Percentiles rank a stretch among this genome's conserved stretches.
Conservation (phyloP, 305 asterid species). For the Lippia alba region DNA sequence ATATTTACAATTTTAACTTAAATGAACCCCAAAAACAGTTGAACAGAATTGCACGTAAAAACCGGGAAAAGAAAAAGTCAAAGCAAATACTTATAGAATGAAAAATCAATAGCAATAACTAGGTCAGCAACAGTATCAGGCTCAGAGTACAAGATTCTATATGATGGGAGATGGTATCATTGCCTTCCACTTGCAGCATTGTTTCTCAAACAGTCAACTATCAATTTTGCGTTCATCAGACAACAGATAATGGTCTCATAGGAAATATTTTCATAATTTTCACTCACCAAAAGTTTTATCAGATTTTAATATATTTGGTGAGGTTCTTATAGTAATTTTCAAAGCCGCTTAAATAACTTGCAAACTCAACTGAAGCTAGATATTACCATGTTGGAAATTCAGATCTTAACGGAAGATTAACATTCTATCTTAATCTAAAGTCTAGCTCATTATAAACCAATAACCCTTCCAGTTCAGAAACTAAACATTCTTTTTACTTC, state of each 20-base stretch:
- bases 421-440: slow-evolving; percentile 6
- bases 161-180: background rate
- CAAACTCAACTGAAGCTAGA: background rate
- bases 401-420: slow-evolving; percentile 5
- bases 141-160: slow-evolving; percentile 2
- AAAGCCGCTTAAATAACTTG: background rate
- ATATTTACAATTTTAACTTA: slow-evolving; percentile 3
- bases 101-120: slow-evolving; percentile 2
- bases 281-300: slow-evolving; percentile 3
- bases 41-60: slow-evolving; percentile 21
- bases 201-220: slow-evolving; percentile 6
- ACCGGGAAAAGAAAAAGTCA: slow-evolving; percentile 22
- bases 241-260: background rate
- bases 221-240: slow-evolving; percentile 14
- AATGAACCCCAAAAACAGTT: slow-evolving; percentile 1
- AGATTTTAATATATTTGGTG: background rate
- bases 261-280: slow-evolving; percentile 1
- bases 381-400: background rate
- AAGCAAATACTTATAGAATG: slow-evolving; percentile 13
- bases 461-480: slow-evolving; percentile 5
- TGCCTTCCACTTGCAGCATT: slow-evolving; percentile 17
- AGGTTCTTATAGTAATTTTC: background rate
- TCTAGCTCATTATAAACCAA: slow-evolving; percentile 17
- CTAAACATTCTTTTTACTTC: background rate
- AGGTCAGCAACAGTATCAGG: slow-evolving; percentile 15